Evolutionary conservation across 2,329 filamentous ascomycete species (phyloP), one percentile per base, ranked within the genome.

Genomic region (Aspergillus viridinutans): DNA sequence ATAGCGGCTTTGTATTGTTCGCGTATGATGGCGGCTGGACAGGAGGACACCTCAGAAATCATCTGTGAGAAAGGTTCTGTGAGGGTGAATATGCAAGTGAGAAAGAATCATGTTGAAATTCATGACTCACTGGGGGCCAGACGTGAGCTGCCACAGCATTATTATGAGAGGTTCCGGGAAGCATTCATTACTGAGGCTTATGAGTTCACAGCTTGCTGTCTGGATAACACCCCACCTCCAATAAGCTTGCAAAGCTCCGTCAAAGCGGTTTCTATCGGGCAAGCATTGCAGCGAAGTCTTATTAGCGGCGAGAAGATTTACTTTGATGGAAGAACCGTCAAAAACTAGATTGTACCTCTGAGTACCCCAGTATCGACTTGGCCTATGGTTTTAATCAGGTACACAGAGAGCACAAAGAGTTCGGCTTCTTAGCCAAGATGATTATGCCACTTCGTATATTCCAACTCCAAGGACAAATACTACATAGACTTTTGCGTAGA

Each of bases 1-100:
- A 84, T 89, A 49, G 85, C 85, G 1, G 84, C 87, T 67, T 81
- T 87, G 58, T 89, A 85, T 69, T 80, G 78, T 45, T 82, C 78
- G 9, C 78, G 85, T 12, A 89, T 88, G 83, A 89, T 88, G 82
- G 83, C 85, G 0, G 81, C 83, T 0, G 86, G 86, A 0, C 85
- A 89, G 70, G 82, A 87, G 59, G 86, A 89, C 67, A 82, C 80
- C 57, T 87, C 86, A 0, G 85, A 89, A 72, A 82, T 89, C 60
- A 85, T 88, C 54, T 86, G 85, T 10, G 89, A 86, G 1, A 78
- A 81, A 62, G 85, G 86, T 21, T 88, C 88, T 68, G 65, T 89
- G 4, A 73, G 78, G 0, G 77, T 89, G 58, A 89, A 89, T 64
- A 79, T 78, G 1, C 80, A 85, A 64, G 86, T 86, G 6, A 72